Conservation (phyloP, 164 flowering plant species). For the Annona cherimola region DNA sequence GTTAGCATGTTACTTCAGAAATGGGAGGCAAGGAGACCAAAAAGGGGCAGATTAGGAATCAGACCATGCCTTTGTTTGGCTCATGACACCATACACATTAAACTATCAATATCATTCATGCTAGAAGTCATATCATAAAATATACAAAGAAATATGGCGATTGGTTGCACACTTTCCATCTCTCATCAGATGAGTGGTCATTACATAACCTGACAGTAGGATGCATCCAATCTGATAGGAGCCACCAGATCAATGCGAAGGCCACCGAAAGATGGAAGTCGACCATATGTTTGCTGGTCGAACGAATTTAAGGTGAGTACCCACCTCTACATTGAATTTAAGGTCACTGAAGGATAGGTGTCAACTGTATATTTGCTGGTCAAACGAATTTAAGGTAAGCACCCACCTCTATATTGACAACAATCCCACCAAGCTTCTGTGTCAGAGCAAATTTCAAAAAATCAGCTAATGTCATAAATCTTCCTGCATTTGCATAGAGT, state of each 20-base stretch:
- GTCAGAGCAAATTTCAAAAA: conserved; percentile 28
- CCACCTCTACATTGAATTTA: too few species aligned
- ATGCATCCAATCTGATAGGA: too few species aligned
- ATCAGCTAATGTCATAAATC: conserved; percentile 23
- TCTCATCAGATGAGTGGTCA: too few species aligned
- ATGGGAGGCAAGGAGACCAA: too few species aligned
- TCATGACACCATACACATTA: not conserved
- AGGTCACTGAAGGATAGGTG: not conserved
- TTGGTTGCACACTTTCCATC: too few species aligned
- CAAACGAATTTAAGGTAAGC: not conserved
- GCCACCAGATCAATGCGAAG: not conserved
- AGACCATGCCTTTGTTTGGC: not conserved
- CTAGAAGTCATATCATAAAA: not conserved
- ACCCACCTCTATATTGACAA: conserved; percentile 37
- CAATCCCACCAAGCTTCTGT: conserved; percentile 31
- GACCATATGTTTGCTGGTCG: not conserved
- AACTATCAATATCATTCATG: not conserved
- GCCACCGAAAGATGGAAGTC: not conserved
- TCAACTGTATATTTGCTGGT: not conserved
- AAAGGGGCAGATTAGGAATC: not conserved
- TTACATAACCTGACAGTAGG: too few species aligned
- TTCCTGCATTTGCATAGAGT: conserved; percentile 25
- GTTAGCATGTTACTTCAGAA: not conserved
- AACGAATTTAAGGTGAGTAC: not conserved
- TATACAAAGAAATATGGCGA: too few species aligned